Evolutionary conservation across 176 grass and related monocot genomes (phyloP).

Genomic region (Puccinellia tenuiflora): DNA sequence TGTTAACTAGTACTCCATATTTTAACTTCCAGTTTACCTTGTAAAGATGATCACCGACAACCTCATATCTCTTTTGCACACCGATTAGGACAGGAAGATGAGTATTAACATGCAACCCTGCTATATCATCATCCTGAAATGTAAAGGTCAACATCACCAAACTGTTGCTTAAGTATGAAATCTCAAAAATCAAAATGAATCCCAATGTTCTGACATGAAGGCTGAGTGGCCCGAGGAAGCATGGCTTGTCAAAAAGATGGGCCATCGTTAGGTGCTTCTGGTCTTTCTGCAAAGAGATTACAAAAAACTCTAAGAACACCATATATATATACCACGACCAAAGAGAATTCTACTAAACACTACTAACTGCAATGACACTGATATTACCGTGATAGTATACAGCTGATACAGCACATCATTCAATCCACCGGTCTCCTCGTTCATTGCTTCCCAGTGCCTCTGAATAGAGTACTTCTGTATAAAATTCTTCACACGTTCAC

Average conservation of each 20-base stretch:
- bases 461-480: slow-evolving; percentile 69
- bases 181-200: not conserved
- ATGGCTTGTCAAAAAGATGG: slow-evolving; percentile 95
- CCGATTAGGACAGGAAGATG: slow-evolving; percentile 75
- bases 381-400: slow-evolving; percentile 71
- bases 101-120: slow-evolving; percentile 73
- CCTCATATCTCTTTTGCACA: slow-evolving; percentile 73
- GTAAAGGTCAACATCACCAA: not conserved
- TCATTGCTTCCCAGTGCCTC: slow-evolving; percentile 78
- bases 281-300: slow-evolving; percentile 47
- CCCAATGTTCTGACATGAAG: slow-evolving; percentile 51
- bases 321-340: not conserved
- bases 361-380: not conserved
- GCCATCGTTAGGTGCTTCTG: slow-evolving; percentile 80
- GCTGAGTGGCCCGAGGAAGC: slow-evolving; percentile 83
- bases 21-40: slow-evolving; percentile 45
- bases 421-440: slow-evolving; percentile 81
- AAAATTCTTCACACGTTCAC: slow-evolving; percentile 74
- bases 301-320: not conserved
- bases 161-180: not conserved
- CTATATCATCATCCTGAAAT: slow-evolving; percentile 76
- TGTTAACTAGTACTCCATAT: not conserved
- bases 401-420: slow-evolving; percentile 84
- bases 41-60: slow-evolving; percentile 79
- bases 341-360: not conserved